These are phyloP conservation scores for Mycena belliarum DNA, from an alignment of 768 basidiomycete species.

Conservation along the genomic window DNA sequence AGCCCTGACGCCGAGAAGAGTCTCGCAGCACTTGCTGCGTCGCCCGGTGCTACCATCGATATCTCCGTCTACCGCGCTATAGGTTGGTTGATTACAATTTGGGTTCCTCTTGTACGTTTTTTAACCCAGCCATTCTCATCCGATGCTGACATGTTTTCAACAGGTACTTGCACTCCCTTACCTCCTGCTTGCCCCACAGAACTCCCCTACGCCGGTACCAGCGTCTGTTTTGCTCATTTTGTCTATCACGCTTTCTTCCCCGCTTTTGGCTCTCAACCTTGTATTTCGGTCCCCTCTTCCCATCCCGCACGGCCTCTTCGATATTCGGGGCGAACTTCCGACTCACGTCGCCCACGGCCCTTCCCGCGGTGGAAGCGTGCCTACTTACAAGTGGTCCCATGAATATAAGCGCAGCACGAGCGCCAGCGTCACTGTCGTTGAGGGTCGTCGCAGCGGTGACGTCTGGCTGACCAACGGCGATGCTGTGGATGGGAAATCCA, in stretches of 20 bases:
- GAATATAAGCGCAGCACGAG: conserved; percentile 67
- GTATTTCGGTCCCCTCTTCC: conserved; percentile 63
- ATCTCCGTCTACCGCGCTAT: conserved; percentile 55
- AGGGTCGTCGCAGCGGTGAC: conserved; percentile 71
- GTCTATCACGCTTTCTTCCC: conserved; percentile 69
- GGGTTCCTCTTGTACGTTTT: conserved; percentile 65
- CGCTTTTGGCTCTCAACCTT: conserved; percentile 63
- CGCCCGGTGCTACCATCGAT: conserved; percentile 50
- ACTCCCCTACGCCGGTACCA: conserved; percentile 35
- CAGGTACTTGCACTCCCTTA: conserved; percentile 69
- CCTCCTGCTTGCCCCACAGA: conserved; percentile 45
- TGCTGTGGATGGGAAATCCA: conserved; percentile 65
- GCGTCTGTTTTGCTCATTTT: conserved; percentile 56
- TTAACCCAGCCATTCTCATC: neutral
- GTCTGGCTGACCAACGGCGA: conserved; percentile 77
- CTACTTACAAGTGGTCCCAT: conserved; percentile 46
- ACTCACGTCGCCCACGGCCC: conserved; percentile 43
- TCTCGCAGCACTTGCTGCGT: conserved; percentile 43
- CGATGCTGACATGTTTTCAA: neutral
- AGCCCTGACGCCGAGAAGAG: conserved; percentile 54
- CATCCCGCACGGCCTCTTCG: conserved; percentile 67
- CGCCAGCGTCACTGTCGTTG: conserved; percentile 65
- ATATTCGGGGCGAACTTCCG: conserved; percentile 45
- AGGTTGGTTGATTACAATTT: conserved; percentile 68
- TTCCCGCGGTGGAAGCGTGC: conserved; percentile 42